These are phyloP conservation scores for Starmera pachycereana DNA, from an alignment of 805 yeast species.

Conservation along the genomic window DNA sequence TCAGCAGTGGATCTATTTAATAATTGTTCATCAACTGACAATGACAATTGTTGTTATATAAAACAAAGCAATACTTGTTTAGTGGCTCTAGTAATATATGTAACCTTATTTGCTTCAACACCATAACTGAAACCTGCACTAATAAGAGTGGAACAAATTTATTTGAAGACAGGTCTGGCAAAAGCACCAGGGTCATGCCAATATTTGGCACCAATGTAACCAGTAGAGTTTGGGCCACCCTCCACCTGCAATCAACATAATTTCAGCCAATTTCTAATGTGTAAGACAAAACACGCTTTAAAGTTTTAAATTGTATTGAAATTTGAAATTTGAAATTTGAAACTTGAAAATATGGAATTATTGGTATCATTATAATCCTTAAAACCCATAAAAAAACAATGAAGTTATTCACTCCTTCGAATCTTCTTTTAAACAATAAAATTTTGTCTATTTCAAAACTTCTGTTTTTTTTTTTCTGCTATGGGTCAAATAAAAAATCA, in stretches of 20 bases:
- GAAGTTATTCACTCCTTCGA: no score
- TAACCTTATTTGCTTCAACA: slow-evolving; percentile 65
- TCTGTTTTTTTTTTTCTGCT: no score
- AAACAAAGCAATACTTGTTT: slow-evolving; percentile 69
- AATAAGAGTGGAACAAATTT: slow-evolving; percentile 62
- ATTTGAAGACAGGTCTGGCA: slow-evolving; percentile 48
- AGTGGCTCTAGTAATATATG: slow-evolving; percentile 47
- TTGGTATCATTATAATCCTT: no score
- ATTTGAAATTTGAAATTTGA: no score
- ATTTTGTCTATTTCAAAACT: no score
- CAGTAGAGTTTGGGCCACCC: slow-evolving; percentile 34
- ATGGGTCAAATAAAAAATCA: no score
- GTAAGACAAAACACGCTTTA: no score
- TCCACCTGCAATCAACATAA: slow-evolving; percentile 30
- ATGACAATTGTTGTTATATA: slow-evolving; percentile 50
- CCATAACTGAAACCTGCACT: slow-evolving; percentile 72
- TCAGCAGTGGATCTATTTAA: slow-evolving; percentile 36
- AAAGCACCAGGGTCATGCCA: slow-evolving; percentile 47
- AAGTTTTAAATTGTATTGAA: no score
- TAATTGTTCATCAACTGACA: slow-evolving; percentile 44
- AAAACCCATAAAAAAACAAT: no score
- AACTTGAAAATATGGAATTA: no score
- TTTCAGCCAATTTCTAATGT: no score
- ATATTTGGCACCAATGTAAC: slow-evolving; percentile 31
- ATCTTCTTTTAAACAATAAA: no score